Conservation (phyloP, 176 grass and related monocot genomes). For the Neostapfia colusana region DNA sequence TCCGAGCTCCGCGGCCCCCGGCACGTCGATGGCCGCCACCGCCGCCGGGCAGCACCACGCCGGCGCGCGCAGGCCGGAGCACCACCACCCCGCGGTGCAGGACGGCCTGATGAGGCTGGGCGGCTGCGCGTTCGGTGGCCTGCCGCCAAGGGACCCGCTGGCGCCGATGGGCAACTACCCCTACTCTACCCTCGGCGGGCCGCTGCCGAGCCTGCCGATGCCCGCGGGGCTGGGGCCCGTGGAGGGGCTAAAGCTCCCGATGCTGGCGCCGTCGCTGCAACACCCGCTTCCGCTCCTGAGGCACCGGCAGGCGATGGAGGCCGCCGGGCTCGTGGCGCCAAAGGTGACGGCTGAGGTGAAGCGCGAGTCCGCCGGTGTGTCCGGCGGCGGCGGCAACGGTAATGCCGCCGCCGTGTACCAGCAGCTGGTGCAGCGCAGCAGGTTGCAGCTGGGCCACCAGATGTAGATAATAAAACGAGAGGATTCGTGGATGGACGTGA, state of each 20-base stretch:
- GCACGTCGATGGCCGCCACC: background rate
- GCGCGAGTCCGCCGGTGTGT: background rate
- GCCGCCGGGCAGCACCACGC: background rate
- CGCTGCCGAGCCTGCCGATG: slow-evolving; percentile 50
- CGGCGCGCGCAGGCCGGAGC: slow-evolving; percentile 29
- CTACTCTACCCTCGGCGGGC: slow-evolving; percentile 25
- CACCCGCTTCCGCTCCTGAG: slow-evolving; percentile 38
- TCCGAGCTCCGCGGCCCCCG: slow-evolving; percentile 19
- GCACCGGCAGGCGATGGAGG: slow-evolving; percentile 44
- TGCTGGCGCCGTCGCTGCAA: slow-evolving; percentile 43
- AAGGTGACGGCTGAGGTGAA: slow-evolving; percentile 46
- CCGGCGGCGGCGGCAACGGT: background rate
- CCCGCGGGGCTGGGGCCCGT: slow-evolving; percentile 25
- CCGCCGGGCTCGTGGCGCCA: slow-evolving; percentile 39
- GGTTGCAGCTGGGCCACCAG: slow-evolving; percentile 48
- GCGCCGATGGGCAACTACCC: slow-evolving; percentile 43
- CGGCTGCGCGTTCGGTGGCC: slow-evolving; percentile 34
- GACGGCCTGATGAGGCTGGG: slow-evolving; percentile 47
- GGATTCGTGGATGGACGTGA: slow-evolving; percentile 8
- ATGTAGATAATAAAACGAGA: slow-evolving; percentile 56
- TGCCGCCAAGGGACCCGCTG: slow-evolving; percentile 48
- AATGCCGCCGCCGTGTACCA: slow-evolving; percentile 41
- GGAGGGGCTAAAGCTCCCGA: slow-evolving; percentile 41
- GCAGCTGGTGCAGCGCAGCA: slow-evolving; percentile 51
- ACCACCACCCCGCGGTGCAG: slow-evolving; percentile 35